Conservation (phyloP, 768 basidiomycete species). For the Lepiota subincarnata region DNA sequence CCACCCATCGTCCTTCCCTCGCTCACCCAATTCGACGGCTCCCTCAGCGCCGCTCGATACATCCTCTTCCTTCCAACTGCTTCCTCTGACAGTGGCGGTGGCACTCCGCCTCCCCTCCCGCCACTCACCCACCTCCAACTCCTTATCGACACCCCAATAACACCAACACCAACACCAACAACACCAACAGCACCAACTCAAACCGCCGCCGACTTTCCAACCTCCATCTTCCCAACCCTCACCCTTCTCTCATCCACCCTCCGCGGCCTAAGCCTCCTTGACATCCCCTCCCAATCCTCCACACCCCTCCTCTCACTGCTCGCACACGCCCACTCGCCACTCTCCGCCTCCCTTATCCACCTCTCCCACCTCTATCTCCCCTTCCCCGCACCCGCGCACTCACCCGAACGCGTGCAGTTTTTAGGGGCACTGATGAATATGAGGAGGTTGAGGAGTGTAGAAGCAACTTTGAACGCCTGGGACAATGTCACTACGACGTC, state of each 20-base stretch:
- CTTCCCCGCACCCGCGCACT: neutral
- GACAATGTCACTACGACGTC: neutral
- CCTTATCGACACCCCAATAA: neutral
- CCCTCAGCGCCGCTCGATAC: conserved; percentile 18
- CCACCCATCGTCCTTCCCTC: conserved; percentile 34
- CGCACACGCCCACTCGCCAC: neutral
- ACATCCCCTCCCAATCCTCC: neutral
- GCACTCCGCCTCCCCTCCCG: neutral
- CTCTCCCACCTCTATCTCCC: conserved; percentile 10
- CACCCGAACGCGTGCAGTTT: neutral
- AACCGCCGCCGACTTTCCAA: neutral
- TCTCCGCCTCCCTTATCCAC: neutral
- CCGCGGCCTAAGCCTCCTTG: conserved; percentile 7
- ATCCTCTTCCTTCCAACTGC: neutral
- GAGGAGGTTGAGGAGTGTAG: conserved; percentile 27
- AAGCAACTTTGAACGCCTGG: conserved; percentile 31
- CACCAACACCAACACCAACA: too few species aligned
- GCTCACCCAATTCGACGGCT: conserved; percentile 44
- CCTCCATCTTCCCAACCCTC: neutral
- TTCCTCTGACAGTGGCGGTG: neutral
- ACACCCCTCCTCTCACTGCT: neutral
- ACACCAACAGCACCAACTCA: too few species aligned
- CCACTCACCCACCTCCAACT: conserved; percentile 6
- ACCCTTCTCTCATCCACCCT: neutral
- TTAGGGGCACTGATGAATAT: conserved; percentile 23